Percentiles rank a stretch among this genome's conserved stretches.
These are phyloP conservation scores for Diaporthe citri DNA, from an alignment of 2,329 filamentous ascomycete species.

Conservation along the genomic window DNA sequence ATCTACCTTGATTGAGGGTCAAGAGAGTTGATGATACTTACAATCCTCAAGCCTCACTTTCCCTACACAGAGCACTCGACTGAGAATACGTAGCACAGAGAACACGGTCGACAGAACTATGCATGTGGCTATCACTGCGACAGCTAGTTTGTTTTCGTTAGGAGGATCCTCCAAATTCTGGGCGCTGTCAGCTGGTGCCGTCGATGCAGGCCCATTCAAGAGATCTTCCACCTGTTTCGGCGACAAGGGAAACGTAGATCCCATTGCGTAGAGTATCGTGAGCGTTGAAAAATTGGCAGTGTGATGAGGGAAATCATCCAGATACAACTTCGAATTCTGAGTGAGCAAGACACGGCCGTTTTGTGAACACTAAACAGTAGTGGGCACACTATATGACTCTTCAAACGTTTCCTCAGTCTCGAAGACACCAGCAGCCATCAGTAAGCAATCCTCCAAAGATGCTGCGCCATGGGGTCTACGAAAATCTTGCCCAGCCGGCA, in stretches of 20 bases:
- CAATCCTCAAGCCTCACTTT: constrained; percentile 4
- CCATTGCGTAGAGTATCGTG: neutral
- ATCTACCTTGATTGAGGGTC: too few species aligned
- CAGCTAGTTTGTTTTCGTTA: neutral
- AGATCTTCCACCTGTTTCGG: neutral
- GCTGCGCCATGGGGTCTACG: neutral
- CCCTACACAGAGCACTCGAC: neutral
- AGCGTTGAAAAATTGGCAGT: neutral
- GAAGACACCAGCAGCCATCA: neutral
- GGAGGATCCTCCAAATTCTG: neutral
- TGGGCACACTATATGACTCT: too few species aligned
- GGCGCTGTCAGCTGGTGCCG: neutral
- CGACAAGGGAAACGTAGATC: neutral
- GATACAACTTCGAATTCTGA: neutral
- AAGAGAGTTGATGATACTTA: neutral
- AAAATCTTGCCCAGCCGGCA: too few species aligned
- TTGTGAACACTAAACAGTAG: too few species aligned
- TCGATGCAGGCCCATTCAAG: neutral
- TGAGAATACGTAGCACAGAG: neutral
- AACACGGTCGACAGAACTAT: neutral
- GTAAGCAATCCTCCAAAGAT: neutral
- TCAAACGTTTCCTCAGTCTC: neutral
- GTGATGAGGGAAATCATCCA: neutral
- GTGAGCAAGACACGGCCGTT: neutral
- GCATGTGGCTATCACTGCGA: neutral